phyloP scores from a whole-genome alignment of 257 asterid species.

The Haberlea rhodopensis region DNA sequence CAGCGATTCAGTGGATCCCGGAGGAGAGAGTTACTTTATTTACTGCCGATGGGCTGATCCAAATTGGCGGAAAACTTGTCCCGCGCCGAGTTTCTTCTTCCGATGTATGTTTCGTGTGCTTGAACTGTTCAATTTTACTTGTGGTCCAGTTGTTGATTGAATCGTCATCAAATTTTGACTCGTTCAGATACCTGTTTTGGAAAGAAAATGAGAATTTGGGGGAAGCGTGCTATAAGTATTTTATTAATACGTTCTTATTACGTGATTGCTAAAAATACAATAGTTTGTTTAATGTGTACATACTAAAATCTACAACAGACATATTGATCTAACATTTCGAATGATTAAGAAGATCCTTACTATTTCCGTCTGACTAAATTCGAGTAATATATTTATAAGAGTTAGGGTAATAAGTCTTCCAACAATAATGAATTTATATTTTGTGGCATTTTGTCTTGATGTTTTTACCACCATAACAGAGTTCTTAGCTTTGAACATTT shows the following conservation, averaged over 20 bases:
- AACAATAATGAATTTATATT: background rate
- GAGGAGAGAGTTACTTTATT: slow-evolving; percentile 82
- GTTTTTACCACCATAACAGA: background rate
- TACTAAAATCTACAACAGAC: background rate
- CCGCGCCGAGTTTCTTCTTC: slow-evolving; percentile 58
- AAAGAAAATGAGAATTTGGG: background rate
- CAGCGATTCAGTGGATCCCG: slow-evolving; percentile 83
- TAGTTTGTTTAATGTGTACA: background rate
- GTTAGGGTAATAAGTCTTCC: background rate
- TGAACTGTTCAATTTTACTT: background rate
- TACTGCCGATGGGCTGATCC: slow-evolving; percentile 88
- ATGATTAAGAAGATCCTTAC: background rate
- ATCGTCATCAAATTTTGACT: background rate
- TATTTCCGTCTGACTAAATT: background rate
- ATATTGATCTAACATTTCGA: too few species aligned
- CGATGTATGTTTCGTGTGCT: slow-evolving; percentile 48
- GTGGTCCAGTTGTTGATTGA: background rate
- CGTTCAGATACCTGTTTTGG: background rate
- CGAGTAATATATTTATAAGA: background rate
- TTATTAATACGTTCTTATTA: background rate
- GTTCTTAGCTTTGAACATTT: background rate
- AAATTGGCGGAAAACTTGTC: slow-evolving; percentile 86
- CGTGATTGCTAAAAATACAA: too few species aligned
- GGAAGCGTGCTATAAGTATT: background rate
- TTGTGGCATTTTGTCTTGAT: background rate